Evolutionary conservation across 2,329 filamentous ascomycete species (phyloP).

Genomic region (Hypoxylon sp.): DNA sequence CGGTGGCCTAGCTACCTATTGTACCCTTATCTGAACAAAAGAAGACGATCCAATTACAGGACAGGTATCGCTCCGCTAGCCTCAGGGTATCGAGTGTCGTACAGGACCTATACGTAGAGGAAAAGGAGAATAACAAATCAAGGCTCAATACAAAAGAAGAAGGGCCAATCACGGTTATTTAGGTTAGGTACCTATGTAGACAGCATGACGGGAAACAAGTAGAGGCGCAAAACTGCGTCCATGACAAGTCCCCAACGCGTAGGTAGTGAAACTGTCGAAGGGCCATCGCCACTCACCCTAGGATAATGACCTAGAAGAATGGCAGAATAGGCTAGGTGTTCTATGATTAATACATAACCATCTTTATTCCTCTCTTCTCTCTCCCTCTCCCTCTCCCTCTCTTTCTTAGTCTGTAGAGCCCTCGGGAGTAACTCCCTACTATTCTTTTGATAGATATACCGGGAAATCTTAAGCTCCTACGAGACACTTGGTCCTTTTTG

Average conservation of each 20-base stretch:
- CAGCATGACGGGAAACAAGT: neutral
- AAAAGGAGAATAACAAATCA: slow-evolving; percentile 24
- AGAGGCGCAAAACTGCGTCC: neutral
- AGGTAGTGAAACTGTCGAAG: neutral
- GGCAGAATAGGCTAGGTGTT: neutral
- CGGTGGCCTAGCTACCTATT: neutral
- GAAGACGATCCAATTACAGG: slow-evolving; percentile 13
- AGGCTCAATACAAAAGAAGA: slow-evolving; percentile 11
- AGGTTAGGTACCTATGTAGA: no score
- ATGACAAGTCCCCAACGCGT: neutral
- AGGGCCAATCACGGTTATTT: no score
- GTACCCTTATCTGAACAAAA: slow-evolving; percentile 13
- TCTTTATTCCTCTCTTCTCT: neutral
- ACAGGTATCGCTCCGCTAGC: neutral
- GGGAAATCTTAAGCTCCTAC: neutral
- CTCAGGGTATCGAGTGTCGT: neutral
- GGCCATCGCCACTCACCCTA: neutral
- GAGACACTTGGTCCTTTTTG: neutral
- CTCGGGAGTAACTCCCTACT: neutral
- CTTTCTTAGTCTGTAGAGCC: neutral
- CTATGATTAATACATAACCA: slow-evolving; percentile 9
- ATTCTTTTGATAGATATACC: neutral
- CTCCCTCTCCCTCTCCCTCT: neutral
- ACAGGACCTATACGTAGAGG: neutral
- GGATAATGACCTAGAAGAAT: neutral